Base-by-base conservation (phyloP, 768 basidiomycete species). In the Suillus decipiens region DNA sequence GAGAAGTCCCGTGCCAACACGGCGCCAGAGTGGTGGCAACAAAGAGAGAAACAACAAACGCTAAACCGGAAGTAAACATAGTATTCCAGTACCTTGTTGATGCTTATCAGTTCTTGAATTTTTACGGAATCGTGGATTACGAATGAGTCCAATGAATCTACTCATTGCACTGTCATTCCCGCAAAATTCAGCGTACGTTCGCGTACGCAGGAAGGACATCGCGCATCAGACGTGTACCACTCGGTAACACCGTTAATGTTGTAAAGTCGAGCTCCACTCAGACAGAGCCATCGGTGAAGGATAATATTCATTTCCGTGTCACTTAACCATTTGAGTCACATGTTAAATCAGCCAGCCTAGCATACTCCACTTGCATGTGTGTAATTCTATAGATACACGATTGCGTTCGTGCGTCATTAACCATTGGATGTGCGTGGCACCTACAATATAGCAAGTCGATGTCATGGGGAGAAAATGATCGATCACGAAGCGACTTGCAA, bases 1-100 rank as follows among this genome's bases (percentile, higher is more conserved):
- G 68, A 69, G 59, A 64, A 72, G 58, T 37, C 50, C 6, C 74
- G 75, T 39, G 72, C 66, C 2, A 60, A 66, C 22, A 51, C 28
- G 11, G 67, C 65, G 1, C 74, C 74, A 1, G 67, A 67, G 45
- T 75, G 74, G 74, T 75, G 74, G 74, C 68, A 48, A 62, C 66
- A 74, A 54, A 77, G 74, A 70, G 66, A 72, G 53, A 64, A 67
- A 43, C 68, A 68, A 45, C 68, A 68, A 64, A 66, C 63, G 36
- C 57, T 62, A 37, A 51, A 36, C 37, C 22, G 15, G 48, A 56
- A 56, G 55, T 39, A 37, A 56, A 28, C 9, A 11, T 41, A 41
- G 39, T 41, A 56, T 24, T 39, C 12, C 15, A 24, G 24, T 56
- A 19, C 28, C 6, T 39, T 14, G n/a, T 19, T 39, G n/a, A 36